Percentiles rank a stretch among this genome's conserved stretches.
Conservation (phyloP, 768 basidiomycete species). For the Pleurotus salmoneostramineus region DNA sequence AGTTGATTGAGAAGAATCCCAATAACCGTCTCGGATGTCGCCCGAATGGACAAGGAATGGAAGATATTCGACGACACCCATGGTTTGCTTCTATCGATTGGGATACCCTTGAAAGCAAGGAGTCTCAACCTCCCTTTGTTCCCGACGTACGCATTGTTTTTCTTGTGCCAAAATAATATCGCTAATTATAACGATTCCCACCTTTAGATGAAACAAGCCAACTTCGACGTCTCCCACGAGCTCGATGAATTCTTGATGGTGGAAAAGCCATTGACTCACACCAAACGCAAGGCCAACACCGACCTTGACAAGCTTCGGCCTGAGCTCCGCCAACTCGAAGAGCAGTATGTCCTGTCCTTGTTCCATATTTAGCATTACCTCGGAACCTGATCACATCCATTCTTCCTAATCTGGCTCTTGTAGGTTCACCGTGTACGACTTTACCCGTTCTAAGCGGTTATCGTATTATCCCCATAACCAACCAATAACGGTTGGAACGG, state of each 20-base stretch:
- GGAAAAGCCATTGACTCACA: slow-evolving; percentile 95
- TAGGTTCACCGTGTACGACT: slow-evolving; percentile 91
- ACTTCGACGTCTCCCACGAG: slow-evolving; percentile 97
- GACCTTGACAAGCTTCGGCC: slow-evolving; percentile 88
- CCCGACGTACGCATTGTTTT: slow-evolving; percentile 71
- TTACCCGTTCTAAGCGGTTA: slow-evolving; percentile 61
- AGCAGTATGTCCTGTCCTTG: slow-evolving; percentile 59
- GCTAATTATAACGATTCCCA: slow-evolving; percentile 9
- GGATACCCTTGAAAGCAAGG: slow-evolving; percentile 69
- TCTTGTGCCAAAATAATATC: slow-evolving; percentile 1
- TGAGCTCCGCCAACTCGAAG: slow-evolving; percentile 89
- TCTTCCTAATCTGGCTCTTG: slow-evolving; percentile 9
- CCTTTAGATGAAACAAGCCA: slow-evolving; percentile 86
- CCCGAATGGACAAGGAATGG: slow-evolving; percentile 62
- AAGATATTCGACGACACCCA: slow-evolving; percentile 75
- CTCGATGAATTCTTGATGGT: slow-evolving; percentile 96
- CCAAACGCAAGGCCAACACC: slow-evolving; percentile 84
- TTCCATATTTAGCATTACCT: neutral
- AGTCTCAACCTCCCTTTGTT: slow-evolving; percentile 76
- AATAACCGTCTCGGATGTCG: slow-evolving; percentile 78
- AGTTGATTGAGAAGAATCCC: slow-evolving; percentile 87
- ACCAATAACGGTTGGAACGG: slow-evolving; percentile 41
- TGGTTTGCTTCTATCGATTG: slow-evolving; percentile 88
- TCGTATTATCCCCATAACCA: slow-evolving; percentile 91
- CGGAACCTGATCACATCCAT: neutral